Base-by-base conservation (phyloP, 202 grass and related monocot species). In the Hordeum pubiflorum region DNA sequence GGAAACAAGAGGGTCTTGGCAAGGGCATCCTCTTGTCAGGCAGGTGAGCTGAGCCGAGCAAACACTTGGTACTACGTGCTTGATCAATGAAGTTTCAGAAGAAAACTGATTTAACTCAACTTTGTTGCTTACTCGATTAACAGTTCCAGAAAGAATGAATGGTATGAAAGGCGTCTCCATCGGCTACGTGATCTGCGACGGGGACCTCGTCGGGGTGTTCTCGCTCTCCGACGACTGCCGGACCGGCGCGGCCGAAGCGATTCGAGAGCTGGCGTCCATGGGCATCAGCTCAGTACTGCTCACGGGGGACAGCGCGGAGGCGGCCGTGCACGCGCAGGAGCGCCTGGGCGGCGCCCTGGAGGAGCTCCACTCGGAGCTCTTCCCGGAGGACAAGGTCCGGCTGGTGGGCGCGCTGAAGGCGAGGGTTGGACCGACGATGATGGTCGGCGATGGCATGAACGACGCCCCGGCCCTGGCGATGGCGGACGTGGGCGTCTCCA, bases 371-470 rank as follows among this genome's bases (percentile, higher is more conserved):
- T 40, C 57, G 0, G 91, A 94, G 58, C 89, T 97, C 22, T 82
- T 97, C 66, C 94, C 90, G 27, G 87, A 86, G 21, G 92, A 97
- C 90, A 97, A 94, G 78, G 89, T 92, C 33, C 63, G 7, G 15
- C 58, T 92, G 8, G 77, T 97, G 18, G 41, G 39, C 13, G 34
- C 11, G 0, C 74, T 97, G 0, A 89, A 91, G 61, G 57, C 18
- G 0, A 43, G 48, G 9, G 58, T 32, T 1, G 91, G 94, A 2
- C 58, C 84, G n/a, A 89, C 86, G 44, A 46, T 94, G 79, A 92
- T 97, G 91, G 81, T 94, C 20, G 94, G 94, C 36, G 91, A 97
- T 73, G 90, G 94, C 3, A 89, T 94, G 81, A 97, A 97, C 69
- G 94, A 97, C 59, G 89, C 94, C 15, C 89, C 94, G 0, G 92